Evolutionary conservation across 257 asterid species (phyloP).

Genomic region (Solanum stenotomum): DNA sequence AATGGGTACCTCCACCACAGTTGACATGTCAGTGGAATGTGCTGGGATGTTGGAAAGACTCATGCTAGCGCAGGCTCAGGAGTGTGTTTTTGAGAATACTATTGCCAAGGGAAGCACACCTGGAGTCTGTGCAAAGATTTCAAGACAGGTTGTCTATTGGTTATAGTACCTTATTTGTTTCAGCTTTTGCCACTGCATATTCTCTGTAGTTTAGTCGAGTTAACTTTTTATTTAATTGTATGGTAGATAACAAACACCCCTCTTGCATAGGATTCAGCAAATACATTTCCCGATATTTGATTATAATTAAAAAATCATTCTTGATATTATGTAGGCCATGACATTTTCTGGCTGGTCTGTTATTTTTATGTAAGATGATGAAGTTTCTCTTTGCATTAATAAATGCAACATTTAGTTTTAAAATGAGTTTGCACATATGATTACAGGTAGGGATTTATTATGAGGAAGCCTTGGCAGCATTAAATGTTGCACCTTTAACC

Average conservation of each 20-base stretch:
- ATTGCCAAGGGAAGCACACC: conserved; percentile 92
- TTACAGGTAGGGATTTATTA: conserved; percentile 78
- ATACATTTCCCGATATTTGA: background rate
- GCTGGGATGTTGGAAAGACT: conserved; percentile 94
- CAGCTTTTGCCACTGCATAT: background rate
- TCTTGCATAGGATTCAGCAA: background rate
- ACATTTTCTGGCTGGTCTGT: background rate
- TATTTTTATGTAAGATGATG: background rate
- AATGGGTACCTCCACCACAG: conserved; percentile 64
- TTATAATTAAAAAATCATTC: background rate
- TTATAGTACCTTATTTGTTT: background rate
- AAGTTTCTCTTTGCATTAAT: background rate
- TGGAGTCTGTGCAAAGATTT: conserved; percentile 87
- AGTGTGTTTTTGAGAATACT: conserved; percentile 89
- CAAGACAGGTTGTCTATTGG: conserved; percentile 63
- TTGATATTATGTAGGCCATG: background rate
- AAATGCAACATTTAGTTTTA: background rate
- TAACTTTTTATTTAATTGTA: background rate
- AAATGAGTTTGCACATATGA: background rate
- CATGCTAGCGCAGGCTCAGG: conserved; percentile 98
- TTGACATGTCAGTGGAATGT: conserved; percentile 85
- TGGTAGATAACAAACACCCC: background rate
- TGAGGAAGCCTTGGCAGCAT: conserved; percentile 85
- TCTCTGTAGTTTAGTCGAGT: background rate
- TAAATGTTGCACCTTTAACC: conserved; percentile 62